Evolutionary conservation across 352 stramenopile genomes (phyloP), one percentile per base, ranked within the genome.

Genomic region (Phytopythium sindhum): DNA sequence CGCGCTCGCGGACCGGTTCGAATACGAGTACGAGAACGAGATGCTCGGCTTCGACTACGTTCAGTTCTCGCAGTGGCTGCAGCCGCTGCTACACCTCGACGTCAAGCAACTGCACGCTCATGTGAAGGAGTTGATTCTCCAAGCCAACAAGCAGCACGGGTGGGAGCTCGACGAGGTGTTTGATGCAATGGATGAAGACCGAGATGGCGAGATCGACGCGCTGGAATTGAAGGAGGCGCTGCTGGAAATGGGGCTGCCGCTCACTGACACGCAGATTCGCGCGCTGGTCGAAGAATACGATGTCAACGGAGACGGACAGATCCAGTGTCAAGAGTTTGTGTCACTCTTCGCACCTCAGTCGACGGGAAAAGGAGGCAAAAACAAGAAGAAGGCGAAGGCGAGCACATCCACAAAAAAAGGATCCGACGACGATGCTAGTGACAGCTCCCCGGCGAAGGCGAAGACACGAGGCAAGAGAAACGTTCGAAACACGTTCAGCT

Each of bases 261-360:
- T 93, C 39, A 93, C 80, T 19, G 78, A 91, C 37, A 69, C 78
- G 1, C 81, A 93, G 47, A 81, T 88, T 41, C 68, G 72, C 3
- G 87, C 75, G 37, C 69, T 92, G 4, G 75, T 84, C 7, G 74
- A 89, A 23, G 79, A 89, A 33, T 92, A 89, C 55, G 84, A 89
- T 52, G 60, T 73, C 7, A 66, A 84, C 28, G 74, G 73, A n/a
- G 81, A 92, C 56, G 80, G 78, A 11, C 75, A 76, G 50, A 88
- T 90, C 54, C 72, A 86, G 37, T 88, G 86, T 60, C 64, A 72
- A 7, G 81, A 90, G 39, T 89, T 90, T 56, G 52, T 84, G 10
- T 75, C 76, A 0, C 57, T 86, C 19, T 86, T 88, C 61, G 33
- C 69, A 33, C 63, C 65, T 17, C 28, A 33, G 14, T 39, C 72